These are phyloP conservation scores for Neopestalotiopsis clavispora DNA, from an alignment of 2,329 filamentous ascomycete genomes.

Conservation along the genomic window DNA sequence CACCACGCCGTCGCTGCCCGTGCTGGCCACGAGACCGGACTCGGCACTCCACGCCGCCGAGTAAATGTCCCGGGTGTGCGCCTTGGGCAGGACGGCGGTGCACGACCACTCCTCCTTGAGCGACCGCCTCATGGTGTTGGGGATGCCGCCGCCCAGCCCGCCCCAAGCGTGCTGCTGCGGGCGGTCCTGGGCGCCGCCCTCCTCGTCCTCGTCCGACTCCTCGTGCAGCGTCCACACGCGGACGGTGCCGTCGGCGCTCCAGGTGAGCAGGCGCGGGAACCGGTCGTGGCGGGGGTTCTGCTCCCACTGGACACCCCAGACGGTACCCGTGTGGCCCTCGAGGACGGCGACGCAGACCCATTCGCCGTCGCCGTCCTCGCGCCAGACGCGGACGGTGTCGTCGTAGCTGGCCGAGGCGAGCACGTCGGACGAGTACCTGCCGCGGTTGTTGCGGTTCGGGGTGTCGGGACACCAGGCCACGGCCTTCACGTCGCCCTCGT, in stretches of 20 bases:
- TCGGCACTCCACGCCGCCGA: constrained; percentile 81
- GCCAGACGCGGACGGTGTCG: constrained; percentile 86
- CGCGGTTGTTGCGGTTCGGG: constrained; percentile 45
- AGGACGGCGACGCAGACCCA: constrained; percentile 90
- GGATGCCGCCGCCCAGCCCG: constrained; percentile 63
- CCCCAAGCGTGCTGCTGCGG: constrained; percentile 41
- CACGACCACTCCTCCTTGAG: constrained; percentile 85
- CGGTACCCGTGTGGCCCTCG: constrained; percentile 81
- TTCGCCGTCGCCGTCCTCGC: constrained; percentile 85
- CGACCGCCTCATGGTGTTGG: constrained; percentile 85
- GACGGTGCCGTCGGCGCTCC: constrained; percentile 81
- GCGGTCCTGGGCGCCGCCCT: constrained; percentile 25
- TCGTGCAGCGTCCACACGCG: constrained; percentile 76
- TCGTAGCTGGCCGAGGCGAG: constrained; percentile 94
- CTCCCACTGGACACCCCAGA: constrained; percentile 87
- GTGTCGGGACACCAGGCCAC: constrained; percentile 87
- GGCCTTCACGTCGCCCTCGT: constrained; percentile 93
- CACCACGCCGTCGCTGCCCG: constrained; percentile 84
- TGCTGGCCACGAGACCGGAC: constrained; percentile 82
- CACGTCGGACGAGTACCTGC: constrained; percentile 67
- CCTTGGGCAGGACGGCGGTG: constrained; percentile 74
- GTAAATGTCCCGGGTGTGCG: constrained; percentile 83
- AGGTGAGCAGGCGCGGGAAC: constrained; percentile 75
- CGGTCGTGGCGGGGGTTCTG: constrained; percentile 42
- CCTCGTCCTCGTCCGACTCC: constrained; percentile 52